phyloP scores from a whole-genome alignment of 2,329 filamentous ascomycete species.

The Ascochyta viciae-villosae region DNA sequence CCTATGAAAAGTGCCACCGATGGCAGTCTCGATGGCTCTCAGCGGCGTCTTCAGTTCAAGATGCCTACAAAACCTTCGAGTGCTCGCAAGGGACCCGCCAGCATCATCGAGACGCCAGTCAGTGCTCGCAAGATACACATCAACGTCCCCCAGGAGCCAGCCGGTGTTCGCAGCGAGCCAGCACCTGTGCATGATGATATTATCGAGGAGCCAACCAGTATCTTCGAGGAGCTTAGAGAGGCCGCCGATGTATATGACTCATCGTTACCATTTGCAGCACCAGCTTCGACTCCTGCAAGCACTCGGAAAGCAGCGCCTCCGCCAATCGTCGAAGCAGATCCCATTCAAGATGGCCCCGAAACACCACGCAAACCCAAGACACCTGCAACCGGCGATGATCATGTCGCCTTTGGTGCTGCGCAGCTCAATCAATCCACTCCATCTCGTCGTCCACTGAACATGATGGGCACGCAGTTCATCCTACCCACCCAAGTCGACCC shows the following conservation, averaged over 20 bases:
- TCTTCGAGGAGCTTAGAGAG: constrained; percentile 8
- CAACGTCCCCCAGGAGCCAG: not conserved
- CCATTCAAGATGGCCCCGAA: constrained; percentile 56
- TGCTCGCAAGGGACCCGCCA: constrained; percentile 3
- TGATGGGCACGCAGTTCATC: constrained; percentile 88
- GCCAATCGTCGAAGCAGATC: constrained; percentile 43
- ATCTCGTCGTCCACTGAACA: constrained; percentile 75
- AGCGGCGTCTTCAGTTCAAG: constrained; percentile 79
- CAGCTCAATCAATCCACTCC: constrained; percentile 53
- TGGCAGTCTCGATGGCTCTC: constrained; percentile 72
- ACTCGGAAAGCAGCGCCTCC: constrained; percentile 19
- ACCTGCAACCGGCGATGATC: constrained; percentile 29
- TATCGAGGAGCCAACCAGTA: constrained; percentile 4
- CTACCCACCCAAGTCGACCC: constrained; percentile 84
- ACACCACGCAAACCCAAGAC: constrained; percentile 47
- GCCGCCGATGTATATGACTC: constrained; percentile 9
- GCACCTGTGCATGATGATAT: not conserved
- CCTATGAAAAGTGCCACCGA: constrained; percentile 68
- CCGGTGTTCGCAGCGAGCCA: not conserved
- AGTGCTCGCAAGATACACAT: constrained; percentile 6
- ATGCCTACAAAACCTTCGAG: constrained; percentile 39
- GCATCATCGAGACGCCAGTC: constrained; percentile 7
- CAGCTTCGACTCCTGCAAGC: constrained; percentile 9
- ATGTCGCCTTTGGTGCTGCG: constrained; percentile 48
- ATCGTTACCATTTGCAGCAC: constrained; percentile 3